Percentiles rank a stretch among this genome's conserved stretches.
Conservation (phyloP, 2,329 filamentous ascomycete genomes). For the Colletotrichum tofieldiae region DNA sequence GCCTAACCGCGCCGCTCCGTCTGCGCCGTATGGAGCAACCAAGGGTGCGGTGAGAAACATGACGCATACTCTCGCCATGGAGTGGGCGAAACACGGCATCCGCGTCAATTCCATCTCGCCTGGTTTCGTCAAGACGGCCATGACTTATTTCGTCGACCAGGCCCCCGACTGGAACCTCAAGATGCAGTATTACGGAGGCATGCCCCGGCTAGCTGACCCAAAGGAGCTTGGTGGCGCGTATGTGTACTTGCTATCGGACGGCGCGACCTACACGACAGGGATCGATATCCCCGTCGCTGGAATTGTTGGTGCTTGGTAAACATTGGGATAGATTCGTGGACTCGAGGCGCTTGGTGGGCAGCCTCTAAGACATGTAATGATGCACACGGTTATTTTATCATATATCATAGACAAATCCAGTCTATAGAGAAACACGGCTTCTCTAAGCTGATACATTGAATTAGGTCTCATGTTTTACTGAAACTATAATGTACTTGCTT, state of each 20-base stretch:
- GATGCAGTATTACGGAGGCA: slow-evolving; percentile 72
- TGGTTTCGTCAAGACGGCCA: slow-evolving; percentile 59
- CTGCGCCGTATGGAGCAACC: slow-evolving; percentile 63
- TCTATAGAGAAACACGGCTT: not conserved
- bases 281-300: slow-evolving; percentile 64
- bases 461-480: not conserved
- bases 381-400: slow-evolving; percentile 6
- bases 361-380: slow-evolving; percentile 7
- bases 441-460: not conserved
- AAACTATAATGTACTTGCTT: not conserved
- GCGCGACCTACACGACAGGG: slow-evolving; percentile 64
- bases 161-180: slow-evolving; percentile 70
- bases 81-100: slow-evolving; percentile 64
- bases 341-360: not conserved
- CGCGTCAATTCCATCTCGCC: slow-evolving; percentile 64
- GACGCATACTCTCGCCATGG: slow-evolving; percentile 60
- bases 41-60: slow-evolving; percentile 61
- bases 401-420: slow-evolving; percentile 5
- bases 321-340: not conserved
- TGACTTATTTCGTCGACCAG: slow-evolving; percentile 66
- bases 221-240: slow-evolving; percentile 71
- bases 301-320: slow-evolving; percentile 48
- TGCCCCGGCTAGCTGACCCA: slow-evolving; percentile 67
- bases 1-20: slow-evolving; percentile 65
- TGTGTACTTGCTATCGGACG: slow-evolving; percentile 68